Base-by-base conservation (phyloP, 169 alveolate genomes). In the Neospora caninum region DNA sequence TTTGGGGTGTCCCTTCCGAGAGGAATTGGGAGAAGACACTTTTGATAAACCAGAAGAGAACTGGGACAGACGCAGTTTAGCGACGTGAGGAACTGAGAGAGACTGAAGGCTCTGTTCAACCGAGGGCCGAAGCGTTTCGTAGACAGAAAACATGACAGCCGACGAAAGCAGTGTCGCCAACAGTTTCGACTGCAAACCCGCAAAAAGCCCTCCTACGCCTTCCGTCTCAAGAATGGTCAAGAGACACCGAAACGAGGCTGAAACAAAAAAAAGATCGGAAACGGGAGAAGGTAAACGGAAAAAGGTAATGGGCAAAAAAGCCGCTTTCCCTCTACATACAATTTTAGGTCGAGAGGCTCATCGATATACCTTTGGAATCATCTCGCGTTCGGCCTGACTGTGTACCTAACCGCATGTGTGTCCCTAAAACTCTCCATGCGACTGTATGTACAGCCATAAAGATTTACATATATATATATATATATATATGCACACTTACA, bases 171-270 rank as follows among this genome's bases (percentile, higher is more conserved):
- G 49, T 4, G 95, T 93, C 80, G 95, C 95, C 53, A 92, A 53
- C 36, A 93, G 93, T 87, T 93, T 93, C 70, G 95, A 87, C 45
- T 91, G 93, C 91, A 93, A 42, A 58, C 95, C 95, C n/a, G 95
- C 89, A 58, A 70, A 93, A 39, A 93, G 95, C 31, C 95, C 95
- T 16, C 83, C 53, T 10, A 73, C 88, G 69, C 95, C 95, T 54
- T 93, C 95, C 80, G 95, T 93, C 86, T 93, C 95, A 38, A 93
- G 93, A n/a, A 93, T 93, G 84, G 83, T 93, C 9, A 88, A 42
- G n/a, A 93, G 93, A 67, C 95, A 86, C 29, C 95, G 93, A 9
- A 93, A 82, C 41, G 89, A 82, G 22, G 89, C 89, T 82, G 64
- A 73, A n/a, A 73, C 38, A 69, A 69, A 22, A 69, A 22, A n/a